Evolutionary conservation across 306 rosid species (phyloP).

Genomic region (Lathyrus tuberosus): DNA sequence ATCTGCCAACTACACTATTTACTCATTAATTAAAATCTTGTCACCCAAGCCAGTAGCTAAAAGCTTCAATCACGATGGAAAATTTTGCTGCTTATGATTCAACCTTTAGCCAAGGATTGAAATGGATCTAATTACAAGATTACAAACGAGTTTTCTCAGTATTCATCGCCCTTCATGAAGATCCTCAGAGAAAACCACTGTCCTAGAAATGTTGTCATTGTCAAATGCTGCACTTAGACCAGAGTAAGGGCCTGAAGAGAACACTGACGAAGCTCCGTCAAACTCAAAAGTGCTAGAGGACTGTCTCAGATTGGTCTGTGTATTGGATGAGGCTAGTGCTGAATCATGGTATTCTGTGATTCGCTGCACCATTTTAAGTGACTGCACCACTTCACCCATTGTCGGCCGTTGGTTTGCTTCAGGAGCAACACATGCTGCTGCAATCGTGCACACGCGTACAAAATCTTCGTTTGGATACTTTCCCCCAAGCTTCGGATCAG

Average conservation of each 20-base stretch:
- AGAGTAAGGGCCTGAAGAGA: slow-evolving; percentile 97
- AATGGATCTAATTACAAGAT: slow-evolving; percentile 29
- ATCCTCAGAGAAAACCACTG: slow-evolving; percentile 94
- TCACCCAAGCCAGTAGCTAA: slow-evolving; percentile 34
- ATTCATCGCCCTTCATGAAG: slow-evolving; percentile 95
- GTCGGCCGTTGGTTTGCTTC: slow-evolving; percentile 98
- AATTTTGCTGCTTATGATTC: slow-evolving; percentile 29
- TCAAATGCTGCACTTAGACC: slow-evolving; percentile 77
- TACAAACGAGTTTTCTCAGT: slow-evolving; percentile 12
- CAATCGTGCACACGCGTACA: slow-evolving; percentile 90
- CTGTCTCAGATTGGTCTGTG: slow-evolving; percentile 72
- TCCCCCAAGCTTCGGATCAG: slow-evolving; percentile 84
- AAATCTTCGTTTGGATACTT: slow-evolving; percentile 92
- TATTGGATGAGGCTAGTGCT: slow-evolving; percentile 58
- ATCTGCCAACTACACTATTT: slow-evolving; percentile 22
- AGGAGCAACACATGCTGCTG: slow-evolving; percentile 98
- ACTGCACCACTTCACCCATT: slow-evolving; percentile 99
- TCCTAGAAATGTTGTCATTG: slow-evolving; percentile 74
- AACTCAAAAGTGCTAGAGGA: slow-evolving; percentile 92
- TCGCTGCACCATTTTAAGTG: slow-evolving; percentile 99
- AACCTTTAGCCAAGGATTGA: slow-evolving; percentile 35
- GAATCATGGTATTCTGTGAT: slow-evolving; percentile 74
- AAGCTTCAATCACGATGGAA: slow-evolving; percentile 43
- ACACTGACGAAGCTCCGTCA: slow-evolving; percentile 89
- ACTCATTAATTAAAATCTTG: slow-evolving; percentile 11